Evolutionary conservation across 495 filamentous ascomycete species (phyloP), one percentile per base, ranked within the genome.

Genomic region (Jackrogersella minutella): DNA sequence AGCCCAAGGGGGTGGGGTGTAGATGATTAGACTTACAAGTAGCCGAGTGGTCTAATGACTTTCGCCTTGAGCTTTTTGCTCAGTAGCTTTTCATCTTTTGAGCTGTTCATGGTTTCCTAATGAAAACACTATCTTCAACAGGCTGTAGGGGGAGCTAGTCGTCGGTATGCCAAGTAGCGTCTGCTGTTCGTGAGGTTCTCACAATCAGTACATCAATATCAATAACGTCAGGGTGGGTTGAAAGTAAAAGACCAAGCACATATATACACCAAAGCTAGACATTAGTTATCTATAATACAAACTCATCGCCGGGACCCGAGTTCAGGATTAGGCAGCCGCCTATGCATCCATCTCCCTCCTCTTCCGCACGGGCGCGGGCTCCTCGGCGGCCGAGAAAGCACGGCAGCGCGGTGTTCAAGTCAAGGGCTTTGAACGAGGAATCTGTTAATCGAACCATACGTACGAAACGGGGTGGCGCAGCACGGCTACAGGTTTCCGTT

Each of bases 331-430:
- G 47, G 56, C 30, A 59, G 31, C 36, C 9, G 16, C 39, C 30
- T 51, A 19, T 11, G 6, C 6, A 34, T 36, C 14, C 11, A 50
- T 36, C 13, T 21, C 17, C 11, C 3, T 11, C n/a, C n/a, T n/a
- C n/a, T 17, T 36, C 36, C 30, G 1, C 4, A 16, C n/a, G 24
- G 28, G 11, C 13, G 54, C 58, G 58, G 60, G 17, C 24, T 47
- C 51, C 60, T 63, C 60, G 51, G 60, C 60, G 60, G 26, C 60
- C 60, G 41, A 63, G 22, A 49, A 51, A 17, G 6, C 24, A 33
- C 39, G 16, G 36, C 28, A 11, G 3, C 34, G 16, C 24, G 28
- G 3, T 33, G 11, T n/a, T n/a, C n/a, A n/a, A n/a, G n/a, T n/a
- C 51, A 30, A 47, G 46, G 46, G n/a, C 41, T 34, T 34, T 13